These are phyloP conservation scores for Cryptosporidium parvum DNA, from an alignment of 169 alveolate species.

Conservation along the genomic window DNA sequence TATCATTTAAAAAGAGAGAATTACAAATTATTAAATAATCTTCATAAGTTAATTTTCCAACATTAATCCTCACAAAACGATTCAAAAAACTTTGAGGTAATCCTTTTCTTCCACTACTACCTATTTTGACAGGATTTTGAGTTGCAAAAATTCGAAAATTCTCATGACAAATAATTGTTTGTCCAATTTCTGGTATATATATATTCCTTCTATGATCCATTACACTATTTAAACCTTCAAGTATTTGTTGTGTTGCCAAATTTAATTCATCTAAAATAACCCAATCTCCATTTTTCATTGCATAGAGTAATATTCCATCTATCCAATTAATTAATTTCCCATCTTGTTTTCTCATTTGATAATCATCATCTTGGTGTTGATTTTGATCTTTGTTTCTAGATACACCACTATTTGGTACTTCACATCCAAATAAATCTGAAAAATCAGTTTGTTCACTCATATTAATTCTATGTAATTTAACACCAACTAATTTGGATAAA, in stretches of 20 bases:
- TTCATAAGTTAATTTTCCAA: conserved; percentile 86
- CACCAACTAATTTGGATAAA: conserved; percentile 89
- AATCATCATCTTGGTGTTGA: not conserved
- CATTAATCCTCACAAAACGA: conserved; percentile 95
- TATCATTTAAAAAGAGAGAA: conserved; percentile 77
- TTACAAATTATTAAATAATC: conserved; percentile 89
- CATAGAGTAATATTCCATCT: conserved; percentile 97
- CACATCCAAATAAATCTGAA: conserved; percentile 92
- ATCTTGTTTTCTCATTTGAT: conserved; percentile 3
- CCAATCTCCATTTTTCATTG: conserved; percentile 98
- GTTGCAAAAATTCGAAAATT: conserved; percentile 98
- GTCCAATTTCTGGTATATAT: conserved; percentile 95
- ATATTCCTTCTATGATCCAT: conserved; percentile 98
- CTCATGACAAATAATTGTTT: conserved; percentile 92
- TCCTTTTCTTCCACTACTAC: conserved; percentile 97
- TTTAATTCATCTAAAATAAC: conserved; percentile 98
- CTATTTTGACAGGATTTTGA: conserved; percentile 96
- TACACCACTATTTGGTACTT: conserved; percentile 84
- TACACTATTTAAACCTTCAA: conserved; percentile 99
- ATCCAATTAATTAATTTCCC: conserved; percentile 88
- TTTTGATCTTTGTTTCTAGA: conserved; percentile 4
- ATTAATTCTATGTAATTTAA: conserved; percentile 91
- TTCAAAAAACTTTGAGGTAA: conserved; percentile 98
- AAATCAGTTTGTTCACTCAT: conserved; percentile 97
- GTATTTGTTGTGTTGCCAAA: conserved; percentile 97